Evolutionary conservation across 495 filamentous ascomycete genomes (phyloP).

Genomic region (Saxophila tyrrhenica): DNA sequence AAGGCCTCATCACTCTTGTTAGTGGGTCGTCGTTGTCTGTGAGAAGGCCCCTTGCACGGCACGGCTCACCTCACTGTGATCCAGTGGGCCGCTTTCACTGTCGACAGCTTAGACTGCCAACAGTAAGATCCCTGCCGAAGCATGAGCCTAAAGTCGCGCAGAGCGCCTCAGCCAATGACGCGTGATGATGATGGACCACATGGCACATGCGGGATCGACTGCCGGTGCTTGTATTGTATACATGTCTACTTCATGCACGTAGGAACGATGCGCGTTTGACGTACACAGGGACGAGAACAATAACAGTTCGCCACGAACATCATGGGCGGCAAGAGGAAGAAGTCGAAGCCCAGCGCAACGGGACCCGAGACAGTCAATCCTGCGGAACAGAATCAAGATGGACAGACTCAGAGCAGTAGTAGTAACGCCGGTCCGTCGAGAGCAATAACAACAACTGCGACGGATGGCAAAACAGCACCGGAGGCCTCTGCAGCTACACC

Average conservation of each 20-base stretch:
- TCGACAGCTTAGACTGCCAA: neutral
- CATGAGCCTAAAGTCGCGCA: neutral
- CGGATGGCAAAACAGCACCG: neutral
- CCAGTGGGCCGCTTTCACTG: neutral
- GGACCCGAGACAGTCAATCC: slow-evolving; percentile 6
- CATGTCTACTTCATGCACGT: neutral
- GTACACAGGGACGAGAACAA: neutral
- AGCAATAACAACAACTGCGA: too few relatives aligned
- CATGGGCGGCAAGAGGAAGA: slow-evolving; percentile 20
- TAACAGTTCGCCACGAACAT: neutral
- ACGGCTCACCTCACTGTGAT: too few relatives aligned
- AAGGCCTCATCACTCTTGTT: too few relatives aligned
- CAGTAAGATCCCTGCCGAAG: too few relatives aligned
- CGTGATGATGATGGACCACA: neutral
- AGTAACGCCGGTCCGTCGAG: too few relatives aligned
- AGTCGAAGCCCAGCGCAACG: slow-evolving; percentile 26
- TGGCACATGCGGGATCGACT: too few relatives aligned
- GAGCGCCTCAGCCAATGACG: neutral
- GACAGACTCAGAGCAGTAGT: neutral
- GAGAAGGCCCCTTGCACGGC: too few relatives aligned
- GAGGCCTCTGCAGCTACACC: neutral
- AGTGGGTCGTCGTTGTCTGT: too few relatives aligned
- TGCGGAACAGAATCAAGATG: neutral
- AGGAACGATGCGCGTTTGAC: too few relatives aligned
- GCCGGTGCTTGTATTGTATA: neutral